phyloP scores from a whole-genome alignment of 768 basidiomycete genomes.

The Strobilomyces echinocephalus region DNA sequence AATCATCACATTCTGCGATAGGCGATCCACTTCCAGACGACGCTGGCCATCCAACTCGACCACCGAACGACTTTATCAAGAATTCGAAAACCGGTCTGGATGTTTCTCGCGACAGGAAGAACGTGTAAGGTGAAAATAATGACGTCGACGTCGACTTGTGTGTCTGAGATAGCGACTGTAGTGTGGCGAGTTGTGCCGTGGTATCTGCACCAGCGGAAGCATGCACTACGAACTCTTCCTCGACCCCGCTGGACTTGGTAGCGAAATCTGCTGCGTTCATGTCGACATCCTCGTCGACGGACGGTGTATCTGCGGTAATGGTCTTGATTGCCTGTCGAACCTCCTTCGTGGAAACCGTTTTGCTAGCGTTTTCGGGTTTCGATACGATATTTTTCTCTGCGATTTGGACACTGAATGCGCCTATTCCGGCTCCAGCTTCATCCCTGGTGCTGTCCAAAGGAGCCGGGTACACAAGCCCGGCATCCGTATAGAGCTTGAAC shows the following conservation, averaged over 20 bases:
- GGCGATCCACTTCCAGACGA: slow-evolving; percentile 82
- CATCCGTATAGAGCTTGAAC: slow-evolving; percentile 97
- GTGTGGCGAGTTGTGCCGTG: slow-evolving; percentile 54
- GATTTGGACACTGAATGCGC: slow-evolving; percentile 75
- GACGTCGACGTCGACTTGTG: slow-evolving; percentile 53
- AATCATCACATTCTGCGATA: slow-evolving; percentile 67
- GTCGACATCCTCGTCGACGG: slow-evolving; percentile 35
- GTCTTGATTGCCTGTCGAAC: slow-evolving; percentile 47
- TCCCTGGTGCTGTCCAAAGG: slow-evolving; percentile 79
- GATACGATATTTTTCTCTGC: slow-evolving; percentile 24
- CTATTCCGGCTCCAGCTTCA: slow-evolving; percentile 81
- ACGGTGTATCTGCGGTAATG: slow-evolving; percentile 28
- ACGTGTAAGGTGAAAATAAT: slow-evolving; percentile 81
- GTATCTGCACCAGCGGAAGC: slow-evolving; percentile 48
- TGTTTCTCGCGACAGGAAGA: slow-evolving; percentile 92
- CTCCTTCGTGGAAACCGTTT: slow-evolving; percentile 51
- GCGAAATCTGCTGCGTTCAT: slow-evolving; percentile 32
- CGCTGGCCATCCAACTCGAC: slow-evolving; percentile 83
- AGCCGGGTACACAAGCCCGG: slow-evolving; percentile 91
- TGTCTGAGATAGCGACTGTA: slow-evolving; percentile 58
- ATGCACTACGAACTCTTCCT: slow-evolving; percentile 68
- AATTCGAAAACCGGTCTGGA: slow-evolving; percentile 93
- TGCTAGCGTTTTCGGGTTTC: slow-evolving; percentile 14
- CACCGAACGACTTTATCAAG: slow-evolving; percentile 86
- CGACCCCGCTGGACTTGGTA: slow-evolving; percentile 31